Conservation (phyloP, 2,329 filamentous ascomycete genomes). For the Neoarthrinium moseri region DNA sequence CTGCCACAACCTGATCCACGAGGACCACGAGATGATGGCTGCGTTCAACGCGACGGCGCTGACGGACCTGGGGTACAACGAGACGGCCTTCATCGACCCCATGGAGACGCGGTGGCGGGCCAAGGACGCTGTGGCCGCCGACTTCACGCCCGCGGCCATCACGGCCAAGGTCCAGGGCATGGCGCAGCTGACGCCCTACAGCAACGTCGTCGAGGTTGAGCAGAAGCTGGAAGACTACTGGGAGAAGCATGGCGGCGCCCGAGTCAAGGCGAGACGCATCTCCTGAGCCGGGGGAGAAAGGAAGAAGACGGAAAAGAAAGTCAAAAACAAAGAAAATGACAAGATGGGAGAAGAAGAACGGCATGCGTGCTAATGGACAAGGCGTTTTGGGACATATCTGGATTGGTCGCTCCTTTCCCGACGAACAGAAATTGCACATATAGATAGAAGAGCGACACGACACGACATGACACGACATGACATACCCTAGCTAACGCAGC, state of each 20-base stretch:
- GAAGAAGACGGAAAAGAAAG: too few species aligned
- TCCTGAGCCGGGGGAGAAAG: neutral
- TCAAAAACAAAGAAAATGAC: too few species aligned
- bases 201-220: constrained; percentile 28
- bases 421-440: too few species aligned
- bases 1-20: constrained; percentile 45
- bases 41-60: constrained; percentile 42
- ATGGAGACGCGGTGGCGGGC: constrained; percentile 36
- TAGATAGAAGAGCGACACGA: too few species aligned
- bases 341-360: too few species aligned
- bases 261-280: neutral
- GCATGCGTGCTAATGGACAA: too few species aligned
- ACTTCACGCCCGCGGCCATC: constrained; percentile 26
- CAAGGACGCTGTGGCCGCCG: constrained; percentile 19
- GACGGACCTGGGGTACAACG: constrained; percentile 36
- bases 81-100: constrained; percentile 34
- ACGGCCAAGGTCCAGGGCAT: constrained; percentile 28
- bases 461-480: too few species aligned
- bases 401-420: too few species aligned
- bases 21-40: constrained; percentile 46
- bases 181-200: constrained; percentile 31
- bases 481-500: too few species aligned
- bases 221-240: constrained; percentile 22
- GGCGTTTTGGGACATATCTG: too few species aligned
- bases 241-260: neutral